Conservation (phyloP, 768 basidiomycete genomes). For the Lepiota venenata region DNA sequence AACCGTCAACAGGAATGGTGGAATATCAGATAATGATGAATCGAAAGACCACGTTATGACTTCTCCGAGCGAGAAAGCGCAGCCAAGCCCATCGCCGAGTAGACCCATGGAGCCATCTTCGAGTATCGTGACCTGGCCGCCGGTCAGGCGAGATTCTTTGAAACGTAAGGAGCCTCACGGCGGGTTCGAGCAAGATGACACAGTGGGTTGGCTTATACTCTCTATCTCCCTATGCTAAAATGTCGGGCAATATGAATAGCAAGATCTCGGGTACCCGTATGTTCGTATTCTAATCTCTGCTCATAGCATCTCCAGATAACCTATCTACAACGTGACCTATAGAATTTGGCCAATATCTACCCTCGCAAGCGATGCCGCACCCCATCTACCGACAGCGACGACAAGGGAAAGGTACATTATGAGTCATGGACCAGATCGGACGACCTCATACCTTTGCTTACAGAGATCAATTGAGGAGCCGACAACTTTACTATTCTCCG, state of each 20-base stretch:
- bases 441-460: background rate
- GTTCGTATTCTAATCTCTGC: conserved; percentile 23
- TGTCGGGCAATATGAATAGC: conserved; percentile 7
- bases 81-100: background rate
- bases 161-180: conserved; percentile 33
- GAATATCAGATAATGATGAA: background rate
- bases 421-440: background rate
- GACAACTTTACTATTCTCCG: background rate
- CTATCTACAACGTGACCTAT: background rate
- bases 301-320: background rate
- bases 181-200: conserved; percentile 29
- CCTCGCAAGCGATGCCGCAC: conserved; percentile 36
- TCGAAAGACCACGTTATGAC: conserved; percentile 19
- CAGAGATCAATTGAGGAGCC: background rate
- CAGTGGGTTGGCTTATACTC: conserved; percentile 15
- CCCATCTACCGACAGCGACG: conserved; percentile 23
- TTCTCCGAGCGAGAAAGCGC: conserved; percentile 11
- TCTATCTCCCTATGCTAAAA: conserved; percentile 4
- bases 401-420: conserved; percentile 1
- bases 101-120: background rate
- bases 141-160: conserved; percentile 20
- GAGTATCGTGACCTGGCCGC: background rate
- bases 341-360: conserved; percentile 50
- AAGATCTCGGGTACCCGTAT: conserved; percentile 42
- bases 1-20: background rate